Evolutionary conservation across 2,329 filamentous ascomycete genomes (phyloP).

Genomic region (Sporothrix protearum): DNA sequence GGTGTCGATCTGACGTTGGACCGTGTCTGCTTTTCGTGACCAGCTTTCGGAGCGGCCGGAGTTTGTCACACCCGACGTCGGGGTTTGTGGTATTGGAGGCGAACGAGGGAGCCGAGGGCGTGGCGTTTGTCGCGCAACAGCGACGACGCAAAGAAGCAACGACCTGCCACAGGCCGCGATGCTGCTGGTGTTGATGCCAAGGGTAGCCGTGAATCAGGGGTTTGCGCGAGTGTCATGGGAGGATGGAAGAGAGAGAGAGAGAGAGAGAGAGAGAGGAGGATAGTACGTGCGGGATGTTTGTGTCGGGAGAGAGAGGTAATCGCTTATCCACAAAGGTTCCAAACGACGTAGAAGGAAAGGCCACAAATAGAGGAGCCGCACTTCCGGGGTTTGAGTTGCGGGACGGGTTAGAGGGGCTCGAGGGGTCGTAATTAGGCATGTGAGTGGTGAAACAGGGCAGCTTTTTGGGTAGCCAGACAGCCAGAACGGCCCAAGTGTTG

Average conservation of each 20-base stretch:
- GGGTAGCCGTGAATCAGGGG: neutral
- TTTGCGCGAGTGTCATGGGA: neutral
- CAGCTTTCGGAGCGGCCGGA: neutral
- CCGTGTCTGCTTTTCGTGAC: neutral
- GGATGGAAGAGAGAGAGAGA: neutral
- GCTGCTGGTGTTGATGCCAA: neutral
- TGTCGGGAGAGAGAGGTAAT: neutral
- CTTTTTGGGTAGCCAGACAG: neutral
- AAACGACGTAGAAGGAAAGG: neutral
- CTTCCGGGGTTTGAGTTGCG: neutral
- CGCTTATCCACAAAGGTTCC: constrained; percentile 11
- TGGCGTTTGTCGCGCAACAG: neutral
- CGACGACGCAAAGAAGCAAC: neutral
- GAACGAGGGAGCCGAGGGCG: neutral
- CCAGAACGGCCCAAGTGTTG: neutral
- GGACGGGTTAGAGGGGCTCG: neutral
- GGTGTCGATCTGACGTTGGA: neutral
- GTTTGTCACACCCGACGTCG: neutral
- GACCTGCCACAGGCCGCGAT: too few relatives aligned
- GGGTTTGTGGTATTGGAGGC: neutral
- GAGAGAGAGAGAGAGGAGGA: too few relatives aligned
- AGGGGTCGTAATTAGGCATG: neutral
- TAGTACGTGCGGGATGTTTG: neutral
- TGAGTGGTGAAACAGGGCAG: neutral
- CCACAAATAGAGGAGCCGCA: neutral